Percentiles rank a stretch among this genome's conserved stretches.
Conservation (phyloP, 495 filamentous ascomycete species). For the Cercophora scortea region DNA sequence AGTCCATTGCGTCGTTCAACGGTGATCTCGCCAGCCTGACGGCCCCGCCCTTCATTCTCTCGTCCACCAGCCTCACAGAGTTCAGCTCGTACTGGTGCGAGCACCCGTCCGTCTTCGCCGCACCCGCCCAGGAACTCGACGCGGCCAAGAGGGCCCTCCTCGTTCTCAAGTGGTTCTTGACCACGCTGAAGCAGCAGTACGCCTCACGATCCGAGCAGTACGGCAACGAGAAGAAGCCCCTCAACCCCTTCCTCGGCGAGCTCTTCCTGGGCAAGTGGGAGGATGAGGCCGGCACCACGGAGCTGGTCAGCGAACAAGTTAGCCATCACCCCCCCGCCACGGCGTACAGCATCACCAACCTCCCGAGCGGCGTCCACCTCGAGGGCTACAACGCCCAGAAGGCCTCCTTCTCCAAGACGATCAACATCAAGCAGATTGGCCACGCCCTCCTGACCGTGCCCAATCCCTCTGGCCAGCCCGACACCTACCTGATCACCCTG, state of each 20-base stretch:
- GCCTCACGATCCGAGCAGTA: conserved; percentile 83
- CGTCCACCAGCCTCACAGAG: conserved; percentile 82
- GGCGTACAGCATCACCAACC: conserved; percentile 85
- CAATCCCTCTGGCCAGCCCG: conserved; percentile 40
- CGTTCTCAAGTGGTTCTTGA: conserved; percentile 96
- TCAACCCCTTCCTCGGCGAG: conserved; percentile 90
- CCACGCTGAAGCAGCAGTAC: conserved; percentile 91
- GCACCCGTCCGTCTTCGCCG: conserved; percentile 80
- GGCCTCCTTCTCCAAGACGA: conserved; percentile 84
- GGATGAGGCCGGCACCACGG: conserved; percentile 62
- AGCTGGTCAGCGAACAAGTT: conserved; percentile 58
- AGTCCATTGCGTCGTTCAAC: conserved; percentile 93
- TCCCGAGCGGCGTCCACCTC: conserved; percentile 73
- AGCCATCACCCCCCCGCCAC: conserved; percentile 98
- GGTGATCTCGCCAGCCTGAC: conserved; percentile 92
- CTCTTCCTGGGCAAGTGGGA: conserved; percentile 86
- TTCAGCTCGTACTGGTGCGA: conserved; percentile 97
- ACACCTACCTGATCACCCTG: conserved; percentile 85
- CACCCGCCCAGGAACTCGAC: conserved; percentile 73
- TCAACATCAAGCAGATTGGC: conserved; percentile 93
- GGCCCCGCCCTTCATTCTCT: conserved; percentile 92
- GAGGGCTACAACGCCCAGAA: conserved; percentile 99
- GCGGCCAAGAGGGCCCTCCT: conserved; percentile 76
- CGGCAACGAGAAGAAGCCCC: conserved; percentile 93
- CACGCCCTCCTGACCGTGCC: conserved; percentile 81